Evolutionary conservation across 1,284 basidiomycete species (phyloP).

Genomic region (Tilletia setariae): DNA sequence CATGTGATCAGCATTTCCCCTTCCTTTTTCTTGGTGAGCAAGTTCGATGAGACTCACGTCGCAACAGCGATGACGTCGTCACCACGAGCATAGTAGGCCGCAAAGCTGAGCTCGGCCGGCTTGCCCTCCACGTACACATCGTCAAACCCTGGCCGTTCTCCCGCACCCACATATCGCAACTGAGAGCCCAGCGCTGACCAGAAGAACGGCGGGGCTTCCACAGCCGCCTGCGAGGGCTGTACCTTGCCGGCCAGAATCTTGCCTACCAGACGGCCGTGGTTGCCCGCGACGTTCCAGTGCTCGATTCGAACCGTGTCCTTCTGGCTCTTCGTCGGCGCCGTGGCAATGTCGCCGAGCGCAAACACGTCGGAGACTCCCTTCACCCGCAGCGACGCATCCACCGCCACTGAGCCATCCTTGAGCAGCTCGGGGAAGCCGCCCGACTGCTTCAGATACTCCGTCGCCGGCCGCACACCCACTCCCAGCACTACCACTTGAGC

Average conservation of each 20-base stretch:
- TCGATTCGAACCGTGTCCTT: conserved; percentile 67
- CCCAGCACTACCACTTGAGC: conserved; percentile 84
- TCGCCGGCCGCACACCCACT: conserved; percentile 82
- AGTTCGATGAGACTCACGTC: no score
- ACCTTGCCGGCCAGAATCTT: conserved; percentile 67
- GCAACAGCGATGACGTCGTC: conserved; percentile 77
- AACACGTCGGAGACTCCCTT: conserved; percentile 65
- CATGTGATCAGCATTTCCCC: background rate
- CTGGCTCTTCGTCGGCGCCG: conserved; percentile 61
- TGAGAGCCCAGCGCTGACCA: conserved; percentile 74
- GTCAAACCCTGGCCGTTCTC: conserved; percentile 63
- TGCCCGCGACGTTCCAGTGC: conserved; percentile 87
- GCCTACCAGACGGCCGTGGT: conserved; percentile 79
- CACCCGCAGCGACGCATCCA: conserved; percentile 75
- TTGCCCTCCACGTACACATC: conserved; percentile 75
- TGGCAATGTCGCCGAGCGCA: conserved; percentile 86
- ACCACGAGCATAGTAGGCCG: conserved; percentile 74
- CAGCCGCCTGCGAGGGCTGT: conserved; percentile 47
- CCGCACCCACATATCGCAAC: conserved; percentile 75
- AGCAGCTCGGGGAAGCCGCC: conserved; percentile 58
- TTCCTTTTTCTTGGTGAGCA: no score
- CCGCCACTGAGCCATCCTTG: conserved; percentile 66
- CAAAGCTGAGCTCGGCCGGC: conserved; percentile 64
- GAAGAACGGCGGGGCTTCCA: conserved; percentile 78
- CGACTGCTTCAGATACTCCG: conserved; percentile 72